Evolutionary conservation across 1,284 basidiomycete species (phyloP).

Genomic region (Pseudozyma hubeiensis): DNA sequence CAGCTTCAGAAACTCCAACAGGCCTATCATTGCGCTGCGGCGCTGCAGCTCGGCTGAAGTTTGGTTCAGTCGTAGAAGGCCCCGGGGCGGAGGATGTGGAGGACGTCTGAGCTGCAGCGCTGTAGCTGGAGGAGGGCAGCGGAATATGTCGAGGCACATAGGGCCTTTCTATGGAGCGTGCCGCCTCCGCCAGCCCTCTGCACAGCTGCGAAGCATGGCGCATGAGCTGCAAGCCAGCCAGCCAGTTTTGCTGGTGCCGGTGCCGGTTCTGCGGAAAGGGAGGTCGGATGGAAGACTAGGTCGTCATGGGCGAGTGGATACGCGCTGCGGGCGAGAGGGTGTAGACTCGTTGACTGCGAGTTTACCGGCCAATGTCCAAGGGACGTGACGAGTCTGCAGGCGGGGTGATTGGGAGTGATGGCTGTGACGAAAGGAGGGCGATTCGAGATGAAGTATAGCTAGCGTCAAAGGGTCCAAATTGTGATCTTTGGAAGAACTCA

Average conservation of each 20-base stretch:
- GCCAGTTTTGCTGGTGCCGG: slow-evolving; percentile 8
- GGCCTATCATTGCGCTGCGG: neutral
- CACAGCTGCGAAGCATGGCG: slow-evolving; percentile 39
- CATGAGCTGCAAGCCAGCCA: slow-evolving; percentile 16
- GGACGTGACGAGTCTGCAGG: neutral
- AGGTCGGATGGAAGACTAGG: neutral
- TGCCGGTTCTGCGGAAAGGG: slow-evolving; percentile 4
- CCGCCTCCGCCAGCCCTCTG: slow-evolving; percentile 39
- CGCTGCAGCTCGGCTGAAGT: neutral
- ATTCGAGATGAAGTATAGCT: neutral
- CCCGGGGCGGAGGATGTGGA: slow-evolving; percentile 6
- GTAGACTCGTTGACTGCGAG: neutral
- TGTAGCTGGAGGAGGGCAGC: slow-evolving; percentile 39
- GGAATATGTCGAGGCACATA: slow-evolving; percentile 40
- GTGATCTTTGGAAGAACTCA: slow-evolving; percentile 21
- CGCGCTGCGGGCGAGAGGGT: neutral
- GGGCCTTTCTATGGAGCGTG: slow-evolving; percentile 28
- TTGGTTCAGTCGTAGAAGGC: neutral
- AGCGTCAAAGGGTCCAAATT: slow-evolving; percentile 18
- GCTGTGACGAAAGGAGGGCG: neutral
- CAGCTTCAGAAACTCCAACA: too few species aligned
- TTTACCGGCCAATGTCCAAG: neutral
- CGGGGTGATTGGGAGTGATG: slow-evolving; percentile 1
- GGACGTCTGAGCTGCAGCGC: slow-evolving; percentile 1
- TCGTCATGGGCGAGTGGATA: slow-evolving; percentile 8